Conservation (phyloP, 2,329 filamentous ascomycete genomes). For the Teratosphaeria zuluensis region DNA sequence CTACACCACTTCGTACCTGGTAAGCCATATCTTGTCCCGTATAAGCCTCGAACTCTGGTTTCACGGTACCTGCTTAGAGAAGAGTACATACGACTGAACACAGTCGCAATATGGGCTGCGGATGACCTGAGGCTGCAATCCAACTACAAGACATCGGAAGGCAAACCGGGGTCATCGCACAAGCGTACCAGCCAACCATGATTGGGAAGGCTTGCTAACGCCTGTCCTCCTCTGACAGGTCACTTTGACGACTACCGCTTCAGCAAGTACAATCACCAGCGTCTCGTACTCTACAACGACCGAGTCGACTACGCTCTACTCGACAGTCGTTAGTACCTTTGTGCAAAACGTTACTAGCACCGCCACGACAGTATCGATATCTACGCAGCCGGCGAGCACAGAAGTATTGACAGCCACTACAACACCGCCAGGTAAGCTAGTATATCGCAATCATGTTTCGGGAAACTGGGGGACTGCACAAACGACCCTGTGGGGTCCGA, state of each 20-base stretch:
- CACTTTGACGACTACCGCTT: not conserved
- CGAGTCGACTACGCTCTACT: not conserved
- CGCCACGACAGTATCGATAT: not conserved
- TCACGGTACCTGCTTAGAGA: no score
- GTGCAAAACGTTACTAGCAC: not conserved
- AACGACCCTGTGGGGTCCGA: no score
- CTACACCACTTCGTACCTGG: not conserved
- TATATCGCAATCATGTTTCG: no score
- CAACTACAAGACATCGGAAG: not conserved
- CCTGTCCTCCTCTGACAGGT: not conserved
- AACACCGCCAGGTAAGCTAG: no score
- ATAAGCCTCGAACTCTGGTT: not conserved
- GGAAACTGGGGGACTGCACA: no score
- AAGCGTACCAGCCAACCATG: no score
- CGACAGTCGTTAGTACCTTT: not conserved
- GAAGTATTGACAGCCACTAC: not conserved
- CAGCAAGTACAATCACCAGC: not conserved
- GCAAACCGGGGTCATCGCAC: no score
- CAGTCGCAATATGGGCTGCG: not conserved
- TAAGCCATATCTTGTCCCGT: not conserved
- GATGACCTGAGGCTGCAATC: not conserved
- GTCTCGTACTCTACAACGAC: not conserved
- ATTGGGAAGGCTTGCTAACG: not conserved
- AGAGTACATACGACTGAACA: not conserved
- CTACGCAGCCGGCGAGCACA: not conserved